Evolutionary conservation across 78 protist species (phyloP).

Genomic region (Tieghemostelium lacteum): DNA sequence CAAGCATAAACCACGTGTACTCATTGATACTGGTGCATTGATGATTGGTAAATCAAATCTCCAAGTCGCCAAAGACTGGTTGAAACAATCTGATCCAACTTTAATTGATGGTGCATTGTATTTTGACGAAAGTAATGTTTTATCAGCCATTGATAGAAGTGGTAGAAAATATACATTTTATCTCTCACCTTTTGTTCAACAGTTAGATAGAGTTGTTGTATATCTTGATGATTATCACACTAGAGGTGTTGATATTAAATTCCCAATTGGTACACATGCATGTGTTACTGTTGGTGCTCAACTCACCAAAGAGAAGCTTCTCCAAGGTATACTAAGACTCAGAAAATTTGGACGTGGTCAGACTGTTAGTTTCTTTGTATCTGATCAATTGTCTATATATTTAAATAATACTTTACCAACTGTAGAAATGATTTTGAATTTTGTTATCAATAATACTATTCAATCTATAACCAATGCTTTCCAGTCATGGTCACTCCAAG

Average conservation of each 20-base stretch:
- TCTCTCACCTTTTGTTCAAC: neutral
- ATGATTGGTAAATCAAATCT: conserved; percentile 15
- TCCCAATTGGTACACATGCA: neutral
- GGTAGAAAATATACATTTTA: conserved; percentile 2
- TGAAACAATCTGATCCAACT: neutral
- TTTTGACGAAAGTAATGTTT: neutral
- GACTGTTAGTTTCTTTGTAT: neutral
- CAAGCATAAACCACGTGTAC: neutral
- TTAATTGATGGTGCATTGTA: neutral
- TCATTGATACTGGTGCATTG: conserved; percentile 32
- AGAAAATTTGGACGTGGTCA: conserved; percentile 31
- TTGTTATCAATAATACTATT: neutral
- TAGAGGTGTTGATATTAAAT: conserved; percentile 29
- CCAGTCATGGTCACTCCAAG: neutral
- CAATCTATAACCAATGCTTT: neutral
- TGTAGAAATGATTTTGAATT: neutral
- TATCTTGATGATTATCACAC: conserved; percentile 42
- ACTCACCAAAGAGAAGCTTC: conserved; percentile 18
- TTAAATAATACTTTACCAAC: no score
- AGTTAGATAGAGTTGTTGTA: conserved; percentile 5
- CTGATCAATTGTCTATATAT: neutral
- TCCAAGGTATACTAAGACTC: conserved; percentile 4
- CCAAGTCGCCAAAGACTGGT: neutral
- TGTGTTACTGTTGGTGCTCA: conserved; percentile 14
- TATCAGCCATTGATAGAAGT: neutral